Evolutionary conservation across 2,329 filamentous ascomycete species (phyloP).

Genomic region (Colletotrichum filicis): DNA sequence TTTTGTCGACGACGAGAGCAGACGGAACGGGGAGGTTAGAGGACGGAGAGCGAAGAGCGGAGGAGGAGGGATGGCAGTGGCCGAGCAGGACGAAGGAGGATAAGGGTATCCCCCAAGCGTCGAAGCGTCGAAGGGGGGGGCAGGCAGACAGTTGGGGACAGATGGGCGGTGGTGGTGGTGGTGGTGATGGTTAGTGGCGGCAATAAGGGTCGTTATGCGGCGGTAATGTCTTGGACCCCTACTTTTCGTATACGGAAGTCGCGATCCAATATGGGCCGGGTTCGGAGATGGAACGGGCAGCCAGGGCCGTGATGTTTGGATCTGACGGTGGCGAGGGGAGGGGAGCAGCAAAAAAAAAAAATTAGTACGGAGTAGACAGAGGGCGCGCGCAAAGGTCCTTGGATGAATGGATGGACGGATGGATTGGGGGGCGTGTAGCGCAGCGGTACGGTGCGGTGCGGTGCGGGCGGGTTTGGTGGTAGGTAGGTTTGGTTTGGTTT

Average conservation of each 20-base stretch:
- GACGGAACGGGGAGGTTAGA: slow-evolving; percentile 29
- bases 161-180: background rate
- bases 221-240: slow-evolving; percentile 26
- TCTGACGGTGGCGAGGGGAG: background rate
- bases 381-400: background rate
- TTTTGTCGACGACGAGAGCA: background rate
- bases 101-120: slow-evolving; percentile 3
- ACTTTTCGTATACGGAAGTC: slow-evolving; percentile 1
- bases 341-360: background rate
- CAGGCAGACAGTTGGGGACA: background rate
- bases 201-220: background rate
- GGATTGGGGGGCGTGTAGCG: slow-evolving; percentile 8
- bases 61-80: background rate
- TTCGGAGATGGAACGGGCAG: slow-evolving; percentile 18
- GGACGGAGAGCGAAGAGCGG: too few species aligned
- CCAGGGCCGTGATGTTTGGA: slow-evolving; percentile 14
- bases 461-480: background rate
- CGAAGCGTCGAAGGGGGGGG: background rate
- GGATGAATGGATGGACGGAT: slow-evolving; percentile 22
- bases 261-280: slow-evolving; percentile 19
- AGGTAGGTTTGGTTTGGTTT: background rate
- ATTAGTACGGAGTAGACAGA: background rate
- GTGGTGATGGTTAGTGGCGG: background rate
- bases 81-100: background rate
- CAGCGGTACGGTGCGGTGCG: background rate